These are phyloP conservation scores for Fusarium temperatum DNA, from an alignment of 2,329 filamentous ascomycete genomes.

Conservation along the genomic window DNA sequence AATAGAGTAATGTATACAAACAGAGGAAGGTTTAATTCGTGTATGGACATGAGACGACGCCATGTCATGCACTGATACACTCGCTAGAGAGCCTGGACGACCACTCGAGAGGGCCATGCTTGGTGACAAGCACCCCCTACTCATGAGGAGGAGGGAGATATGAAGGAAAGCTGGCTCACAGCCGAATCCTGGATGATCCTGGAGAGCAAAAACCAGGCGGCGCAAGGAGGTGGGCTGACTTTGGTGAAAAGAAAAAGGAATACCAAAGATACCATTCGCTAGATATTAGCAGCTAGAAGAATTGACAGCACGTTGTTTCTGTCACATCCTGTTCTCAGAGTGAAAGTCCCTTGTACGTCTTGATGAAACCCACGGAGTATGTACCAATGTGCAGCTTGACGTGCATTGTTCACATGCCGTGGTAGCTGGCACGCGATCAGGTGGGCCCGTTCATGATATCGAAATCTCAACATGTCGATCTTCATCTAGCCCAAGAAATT, in stretches of 20 bases:
- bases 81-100: slow-evolving; percentile 45
- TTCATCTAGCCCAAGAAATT: neutral
- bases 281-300: slow-evolving; percentile 47
- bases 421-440: neutral
- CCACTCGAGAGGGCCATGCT: slow-evolving; percentile 14
- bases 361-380: neutral
- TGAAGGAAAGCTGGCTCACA: slow-evolving; percentile 15
- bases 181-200: slow-evolving; percentile 27
- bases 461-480: slow-evolving; percentile 11
- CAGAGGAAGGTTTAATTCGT: slow-evolving; percentile 48
- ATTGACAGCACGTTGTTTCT: slow-evolving; percentile 34
- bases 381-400: neutral
- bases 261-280: slow-evolving; percentile 54
- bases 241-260: slow-evolving; percentile 35
- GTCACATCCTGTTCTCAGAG: neutral
- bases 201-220: slow-evolving; percentile 34
- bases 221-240: slow-evolving; percentile 32
- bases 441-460: neutral
- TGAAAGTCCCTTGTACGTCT: neutral
- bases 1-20: slow-evolving; percentile 55
- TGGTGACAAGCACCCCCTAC: slow-evolving; percentile 13
- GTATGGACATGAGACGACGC: slow-evolving; percentile 41
- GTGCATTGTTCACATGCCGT: neutral
- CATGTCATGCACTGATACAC: slow-evolving; percentile 45
- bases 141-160: slow-evolving; percentile 36